Base-by-base conservation (phyloP, 2,329 filamentous ascomycete species). In the Monosporascus sp. region DNA sequence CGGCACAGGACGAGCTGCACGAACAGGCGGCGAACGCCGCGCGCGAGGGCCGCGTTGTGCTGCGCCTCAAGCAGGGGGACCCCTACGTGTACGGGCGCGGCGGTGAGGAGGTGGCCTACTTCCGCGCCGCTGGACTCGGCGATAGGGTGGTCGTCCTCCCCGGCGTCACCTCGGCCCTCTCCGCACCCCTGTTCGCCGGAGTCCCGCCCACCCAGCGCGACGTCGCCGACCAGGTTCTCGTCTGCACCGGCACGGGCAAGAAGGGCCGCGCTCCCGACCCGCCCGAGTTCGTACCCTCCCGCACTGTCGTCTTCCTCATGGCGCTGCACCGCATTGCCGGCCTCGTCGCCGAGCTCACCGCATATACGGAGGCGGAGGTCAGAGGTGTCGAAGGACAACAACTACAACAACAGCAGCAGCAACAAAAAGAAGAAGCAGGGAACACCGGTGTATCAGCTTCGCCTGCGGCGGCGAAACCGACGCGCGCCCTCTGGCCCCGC, bases 81-180 rank as follows among this genome's bases (percentile, higher is more conserved):
- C 94, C 94, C 0, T 99, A 96, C 71, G 83, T 99, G 39, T 99
- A 97, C 71, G 94, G 94, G 39, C 86, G 94, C 39, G 94, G 94
- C 52, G 94, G 90, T 36, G 94, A 99, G 69, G 94, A 99, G 70
- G 89, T 90, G 39, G 82, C 84, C 31, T 96, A 89, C 68, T 97
- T 99, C 77, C 77, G 85, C 2, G 74, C 75, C 3, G 79, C 87
- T 48, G 90, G 91, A 2, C 86, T 87, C 54, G 79, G 78, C 5
- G 82, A 85, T 11, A 74, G 69, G 9, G 77, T 86, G 1, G 65
- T 81, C 0, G 92, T 99, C 0, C 76, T 99, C 2, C 94, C 94
- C 0, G 94, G 94, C 1, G 88, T 99, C 44, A 97, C 94, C 0
- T 92, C 87, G 63, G 90, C 93, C 1, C 75, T 99, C 38, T 88